Evolutionary conservation across 805 yeast genomes (phyloP).

Genomic region (Kodamaea kaohsiungensis): DNA sequence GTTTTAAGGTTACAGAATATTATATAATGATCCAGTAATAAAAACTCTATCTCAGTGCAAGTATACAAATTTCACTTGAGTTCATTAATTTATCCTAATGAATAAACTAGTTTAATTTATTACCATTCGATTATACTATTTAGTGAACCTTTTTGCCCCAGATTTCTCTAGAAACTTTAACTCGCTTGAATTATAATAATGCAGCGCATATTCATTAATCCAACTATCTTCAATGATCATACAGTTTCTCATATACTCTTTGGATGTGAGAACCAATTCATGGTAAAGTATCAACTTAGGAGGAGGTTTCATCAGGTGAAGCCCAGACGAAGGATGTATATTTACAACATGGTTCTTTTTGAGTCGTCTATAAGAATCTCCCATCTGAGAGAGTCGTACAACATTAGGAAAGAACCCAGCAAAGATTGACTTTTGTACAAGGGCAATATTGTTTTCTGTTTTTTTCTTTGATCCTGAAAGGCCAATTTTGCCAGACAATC

Average conservation of each 20-base stretch:
- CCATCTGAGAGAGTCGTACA: constrained; percentile 58
- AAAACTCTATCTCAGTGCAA: too few species aligned
- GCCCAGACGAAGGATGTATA: constrained; percentile 83
- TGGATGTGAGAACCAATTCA: constrained; percentile 79
- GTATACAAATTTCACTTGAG: too few species aligned
- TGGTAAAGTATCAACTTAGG: constrained; percentile 76
- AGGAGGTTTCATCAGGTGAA: constrained; percentile 67
- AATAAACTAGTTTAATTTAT: too few species aligned
- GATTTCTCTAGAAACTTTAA: constrained; percentile 17
- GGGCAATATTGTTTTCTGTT: constrained; percentile 8
- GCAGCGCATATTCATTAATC: constrained; percentile 76
- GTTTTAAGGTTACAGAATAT: too few species aligned
- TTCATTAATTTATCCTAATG: too few species aligned
- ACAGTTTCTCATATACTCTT: constrained; percentile 85
- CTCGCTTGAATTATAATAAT: constrained; percentile 40
- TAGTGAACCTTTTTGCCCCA: background rate
- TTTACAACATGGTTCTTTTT: constrained; percentile 70
- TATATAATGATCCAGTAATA: too few species aligned
- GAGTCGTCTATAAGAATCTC: constrained; percentile 67
- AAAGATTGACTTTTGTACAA: constrained; percentile 56
- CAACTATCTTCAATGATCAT: constrained; percentile 71
- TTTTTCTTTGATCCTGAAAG: constrained; percentile 26
- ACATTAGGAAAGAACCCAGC: constrained; percentile 72
- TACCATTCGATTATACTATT: too few species aligned
- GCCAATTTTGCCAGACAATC: constrained; percentile 58